Base-by-base conservation (phyloP, 1,284 basidiomycete genomes). In the Heterobasidion annosum region DNA sequence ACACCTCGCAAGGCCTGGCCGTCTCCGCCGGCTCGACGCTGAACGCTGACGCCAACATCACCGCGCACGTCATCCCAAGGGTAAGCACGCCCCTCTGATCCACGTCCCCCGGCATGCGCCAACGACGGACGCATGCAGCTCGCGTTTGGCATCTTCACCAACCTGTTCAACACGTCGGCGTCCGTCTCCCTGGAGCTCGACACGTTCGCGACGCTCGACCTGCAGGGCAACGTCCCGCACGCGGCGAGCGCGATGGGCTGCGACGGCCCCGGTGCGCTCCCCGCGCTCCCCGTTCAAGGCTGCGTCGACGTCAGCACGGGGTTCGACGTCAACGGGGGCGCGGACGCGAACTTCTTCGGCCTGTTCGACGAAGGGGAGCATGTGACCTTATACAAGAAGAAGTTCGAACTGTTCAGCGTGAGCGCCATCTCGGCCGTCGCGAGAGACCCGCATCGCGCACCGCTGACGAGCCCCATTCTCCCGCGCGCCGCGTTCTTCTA, bases 51-150 rank as follows among this genome's bases (percentile, higher is more conserved):
- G 48, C 48, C 8, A 50, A 32, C 18, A 57, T 81, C 40, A 63
- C 66, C 25, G 76, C 74, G 3, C 77, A 81, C 59, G 63, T 81
- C 49, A 79, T 78, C 52, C 79, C 79, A 1, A 68, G 67, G 7
- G 66, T 67, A 55, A 40, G 62, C 47, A 16, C 34, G 25, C 47
- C 19, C 35, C 13, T n/a, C 19, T 43, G n/a, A n/a, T 45, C 8
- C 34, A 13, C 18, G 25, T 15, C 34, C 12, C 25, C 3, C 25
- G 3, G 12, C 3, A 25, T 33, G 16, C 8, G 43, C 35, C 16
- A 50, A 50, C 47, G 34, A 37, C 34, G 8, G 43, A 65, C 59
- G 54, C 81, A 2, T 18, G 25, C 8, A 47, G 45, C 12, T 47
- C 51, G 70, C 73, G 45, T 63, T 80, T 50, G 74, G 73, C 5